Percentiles rank a stretch among this genome's conserved stretches.
These are phyloP conservation scores for Debaryomyces coudertii DNA, from an alignment of 1,139 yeast genomes.

Conservation along the genomic window DNA sequence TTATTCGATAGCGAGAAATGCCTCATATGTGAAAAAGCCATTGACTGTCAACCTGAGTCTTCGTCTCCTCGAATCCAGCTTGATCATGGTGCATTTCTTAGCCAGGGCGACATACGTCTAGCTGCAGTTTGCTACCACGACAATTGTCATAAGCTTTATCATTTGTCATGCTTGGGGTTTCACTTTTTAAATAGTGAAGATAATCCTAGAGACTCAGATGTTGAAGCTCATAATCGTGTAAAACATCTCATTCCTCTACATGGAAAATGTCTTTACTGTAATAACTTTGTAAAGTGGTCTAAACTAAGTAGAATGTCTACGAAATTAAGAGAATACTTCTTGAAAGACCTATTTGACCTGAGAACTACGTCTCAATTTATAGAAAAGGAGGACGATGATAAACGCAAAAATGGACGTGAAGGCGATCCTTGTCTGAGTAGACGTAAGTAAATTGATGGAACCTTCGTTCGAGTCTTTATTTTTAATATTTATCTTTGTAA, in stretches of 20 bases:
- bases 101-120: slow-evolving; percentile 19
- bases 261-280: slow-evolving; percentile 47
- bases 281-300: slow-evolving; percentile 42
- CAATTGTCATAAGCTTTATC: slow-evolving; percentile 39
- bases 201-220: neutral
- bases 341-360: slow-evolving; percentile 12
- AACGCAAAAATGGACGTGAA: neutral
- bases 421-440: neutral
- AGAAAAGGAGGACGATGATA: neutral
- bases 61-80: slow-evolving; percentile 9
- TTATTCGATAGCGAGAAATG: slow-evolving; percentile 29
- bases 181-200: neutral
- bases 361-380: neutral
- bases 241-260: slow-evolving; percentile 37
- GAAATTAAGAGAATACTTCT: slow-evolving; percentile 24
- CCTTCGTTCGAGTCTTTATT: neutral
- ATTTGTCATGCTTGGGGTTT: slow-evolving; percentile 49
- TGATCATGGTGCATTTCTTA: slow-evolving; percentile 9
- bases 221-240: neutral
- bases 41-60: slow-evolving; percentile 36
- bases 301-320: slow-evolving; percentile 40
- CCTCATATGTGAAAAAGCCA: slow-evolving; percentile 25
- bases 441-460: neutral
- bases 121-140: slow-evolving; percentile 40
- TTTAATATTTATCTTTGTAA: neutral